A percentile compares a stretch with the other conserved stretches of the same genome.
Evolutionary conservation across 495 filamentous ascomycete genomes (phyloP).

Genomic region (Daldinia caldariorum): DNA sequence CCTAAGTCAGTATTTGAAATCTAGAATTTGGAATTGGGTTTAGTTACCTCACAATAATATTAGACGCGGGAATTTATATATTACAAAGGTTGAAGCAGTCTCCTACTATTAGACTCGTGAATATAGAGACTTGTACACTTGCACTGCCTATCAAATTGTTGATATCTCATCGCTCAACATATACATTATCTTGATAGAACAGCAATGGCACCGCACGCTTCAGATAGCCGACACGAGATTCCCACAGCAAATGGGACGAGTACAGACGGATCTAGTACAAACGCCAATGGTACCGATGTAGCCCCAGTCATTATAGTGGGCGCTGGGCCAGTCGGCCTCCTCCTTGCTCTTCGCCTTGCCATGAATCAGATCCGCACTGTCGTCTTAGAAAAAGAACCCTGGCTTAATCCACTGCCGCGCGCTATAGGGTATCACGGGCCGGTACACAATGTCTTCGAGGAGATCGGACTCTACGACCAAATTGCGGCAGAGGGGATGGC

Average conservation of each 20-base stretch:
- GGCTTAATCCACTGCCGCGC: slow-evolving; percentile 10
- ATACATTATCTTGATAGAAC: background rate
- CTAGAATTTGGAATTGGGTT: too few species aligned
- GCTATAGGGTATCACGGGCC: slow-evolving; percentile 25
- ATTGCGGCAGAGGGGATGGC: slow-evolving; percentile 20
- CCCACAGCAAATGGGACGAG: background rate
- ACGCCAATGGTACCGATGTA: background rate
- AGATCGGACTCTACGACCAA: slow-evolving; percentile 23
- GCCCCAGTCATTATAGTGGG: slow-evolving; percentile 21
- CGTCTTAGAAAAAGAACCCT: slow-evolving; percentile 15
- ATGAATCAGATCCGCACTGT: slow-evolving; percentile 13
- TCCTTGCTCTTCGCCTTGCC: slow-evolving; percentile 22
- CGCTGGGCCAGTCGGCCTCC: slow-evolving; percentile 18
- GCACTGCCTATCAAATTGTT: background rate
- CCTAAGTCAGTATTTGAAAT: background rate
- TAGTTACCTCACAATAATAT: background rate
- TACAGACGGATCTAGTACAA: background rate
- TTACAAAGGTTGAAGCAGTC: background rate
- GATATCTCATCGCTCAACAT: background rate
- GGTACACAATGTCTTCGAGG: slow-evolving; percentile 23
- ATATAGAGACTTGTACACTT: background rate
- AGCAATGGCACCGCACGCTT: slow-evolving; percentile 8
- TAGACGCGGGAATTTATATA: slow-evolving; percentile 1
- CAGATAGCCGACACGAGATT: background rate
- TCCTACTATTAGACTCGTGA: background rate